Conservation (phyloP, 2,329 filamentous ascomycete species). For the Lomentospora prolificans region DNA sequence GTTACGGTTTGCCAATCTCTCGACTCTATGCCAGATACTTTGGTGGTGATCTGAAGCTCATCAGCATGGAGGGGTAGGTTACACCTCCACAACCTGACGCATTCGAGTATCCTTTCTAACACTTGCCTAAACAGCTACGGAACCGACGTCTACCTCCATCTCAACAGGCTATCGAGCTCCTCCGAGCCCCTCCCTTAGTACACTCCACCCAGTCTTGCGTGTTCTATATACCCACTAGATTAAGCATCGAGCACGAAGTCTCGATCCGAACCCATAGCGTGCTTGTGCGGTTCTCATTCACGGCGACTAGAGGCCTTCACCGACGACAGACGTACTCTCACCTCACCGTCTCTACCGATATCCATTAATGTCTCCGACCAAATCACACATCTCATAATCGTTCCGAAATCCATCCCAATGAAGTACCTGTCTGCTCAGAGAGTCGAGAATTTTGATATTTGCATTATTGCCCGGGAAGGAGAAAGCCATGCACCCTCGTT, state of each 20-base stretch:
- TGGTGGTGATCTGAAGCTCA: slow-evolving; percentile 91
- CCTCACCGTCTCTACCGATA: no score
- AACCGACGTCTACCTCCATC: slow-evolving; percentile 95
- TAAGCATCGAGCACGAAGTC: not conserved
- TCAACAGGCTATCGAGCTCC: slow-evolving; percentile 89
- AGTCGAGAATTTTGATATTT: no score
- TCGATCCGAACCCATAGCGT: not conserved
- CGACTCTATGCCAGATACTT: slow-evolving; percentile 94
- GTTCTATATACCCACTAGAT: not conserved
- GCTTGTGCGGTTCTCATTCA: not conserved
- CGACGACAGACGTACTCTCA: no score
- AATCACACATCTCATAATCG: no score
- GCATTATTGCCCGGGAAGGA: not conserved
- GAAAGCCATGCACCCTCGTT: not conserved
- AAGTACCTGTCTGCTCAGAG: no score
- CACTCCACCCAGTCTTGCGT: not conserved
- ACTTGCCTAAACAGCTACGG: slow-evolving; percentile 58
- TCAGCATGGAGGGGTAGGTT: slow-evolving; percentile 96
- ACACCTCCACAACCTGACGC: slow-evolving; percentile 7
- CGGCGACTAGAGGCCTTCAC: no score
- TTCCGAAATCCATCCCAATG: no score
- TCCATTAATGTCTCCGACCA: no score
- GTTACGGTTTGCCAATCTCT: slow-evolving; percentile 93
- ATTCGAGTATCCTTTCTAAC: slow-evolving; percentile 12
- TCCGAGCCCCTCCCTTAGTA: slow-evolving; percentile 89